A percentile compares a stretch with the other conserved stretches of the same genome.
Conservation (phyloP, 2,329 filamentous ascomycete species). For the Fusarium pseudocircinatum region DNA sequence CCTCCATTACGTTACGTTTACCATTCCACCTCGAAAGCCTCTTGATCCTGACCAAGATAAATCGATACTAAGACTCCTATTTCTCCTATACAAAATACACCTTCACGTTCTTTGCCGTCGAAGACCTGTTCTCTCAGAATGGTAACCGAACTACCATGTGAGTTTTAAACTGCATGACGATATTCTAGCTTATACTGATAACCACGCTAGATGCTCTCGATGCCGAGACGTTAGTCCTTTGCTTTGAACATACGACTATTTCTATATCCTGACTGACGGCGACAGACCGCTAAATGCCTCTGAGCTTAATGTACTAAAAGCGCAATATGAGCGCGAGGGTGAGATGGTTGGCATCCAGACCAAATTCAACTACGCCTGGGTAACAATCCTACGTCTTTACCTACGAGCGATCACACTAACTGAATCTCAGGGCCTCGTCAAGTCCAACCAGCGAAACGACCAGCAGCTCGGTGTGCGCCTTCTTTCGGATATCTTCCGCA, state of each 20-base stretch:
- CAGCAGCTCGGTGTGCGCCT: conserved; percentile 95
- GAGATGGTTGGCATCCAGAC: conserved; percentile 97
- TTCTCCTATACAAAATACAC: not conserved
- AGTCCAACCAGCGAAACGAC: conserved; percentile 83
- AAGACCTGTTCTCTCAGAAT: conserved; percentile 46
- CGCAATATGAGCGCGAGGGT: conserved; percentile 97
- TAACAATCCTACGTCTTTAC: conserved; percentile 51
- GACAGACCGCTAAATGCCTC: conserved; percentile 85
- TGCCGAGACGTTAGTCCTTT: conserved; percentile 82
- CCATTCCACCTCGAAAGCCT: not conserved
- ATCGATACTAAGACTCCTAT: not conserved
- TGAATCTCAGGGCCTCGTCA: conserved; percentile 80
- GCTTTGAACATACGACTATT: not conserved
- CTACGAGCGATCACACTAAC: not conserved
- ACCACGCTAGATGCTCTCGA: conserved; percentile 83
- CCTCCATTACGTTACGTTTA: not conserved
- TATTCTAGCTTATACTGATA: conserved; percentile 13
- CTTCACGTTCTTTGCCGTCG: not conserved
- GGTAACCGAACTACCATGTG: conserved; percentile 61
- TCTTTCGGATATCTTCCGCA: conserved; percentile 95
- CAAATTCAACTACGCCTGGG: conserved; percentile 99
- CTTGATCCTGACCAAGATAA: not conserved
- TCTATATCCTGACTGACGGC: conserved; percentile 14
- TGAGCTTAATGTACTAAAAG: conserved; percentile 90
- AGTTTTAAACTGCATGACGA: conserved; percentile 40